A percentile compares a stretch with the other conserved stretches of the same genome.
Conservation (phyloP, 2,329 filamentous ascomycete species). For the Nigrospora osmanthi region DNA sequence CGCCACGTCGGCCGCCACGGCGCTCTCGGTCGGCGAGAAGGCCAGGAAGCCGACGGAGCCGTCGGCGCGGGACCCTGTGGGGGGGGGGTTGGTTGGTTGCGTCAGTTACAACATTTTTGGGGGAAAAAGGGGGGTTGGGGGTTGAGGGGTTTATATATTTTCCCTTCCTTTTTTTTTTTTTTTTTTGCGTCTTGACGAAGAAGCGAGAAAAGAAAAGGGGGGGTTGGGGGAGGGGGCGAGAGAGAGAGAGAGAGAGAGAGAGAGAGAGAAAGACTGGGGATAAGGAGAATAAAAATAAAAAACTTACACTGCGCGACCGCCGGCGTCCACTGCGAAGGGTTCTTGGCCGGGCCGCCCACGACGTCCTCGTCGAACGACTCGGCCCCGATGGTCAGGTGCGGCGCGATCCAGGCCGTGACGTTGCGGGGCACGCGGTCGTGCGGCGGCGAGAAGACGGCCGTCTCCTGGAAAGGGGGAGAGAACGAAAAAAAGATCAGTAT, state of each 20-base stretch:
- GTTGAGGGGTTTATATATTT: too few relatives aligned
- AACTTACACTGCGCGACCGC: slow-evolving; percentile 37
- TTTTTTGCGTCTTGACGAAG: too few relatives aligned
- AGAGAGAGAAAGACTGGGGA: too few relatives aligned
- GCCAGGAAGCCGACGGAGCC: slow-evolving; percentile 14
- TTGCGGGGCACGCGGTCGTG: slow-evolving; percentile 39
- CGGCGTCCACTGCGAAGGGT: slow-evolving; percentile 38
- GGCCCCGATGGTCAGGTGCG: slow-evolving; percentile 40
- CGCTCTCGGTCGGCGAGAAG: slow-evolving; percentile 25
- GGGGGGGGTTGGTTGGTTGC: too few relatives aligned
- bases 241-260: too few relatives aligned
- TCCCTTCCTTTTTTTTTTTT: too few relatives aligned
- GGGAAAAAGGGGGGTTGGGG: too few relatives aligned
- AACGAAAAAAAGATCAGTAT: too few relatives aligned
- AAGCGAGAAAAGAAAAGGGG: too few relatives aligned
- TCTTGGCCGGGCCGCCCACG: slow-evolving; percentile 37
- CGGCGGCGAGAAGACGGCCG: slow-evolving; percentile 39
- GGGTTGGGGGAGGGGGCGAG: too few relatives aligned
- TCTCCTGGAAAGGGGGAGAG: slow-evolving; percentile 7
- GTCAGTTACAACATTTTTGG: too few relatives aligned
- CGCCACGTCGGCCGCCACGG: slow-evolving; percentile 23
- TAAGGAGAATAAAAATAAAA: too few relatives aligned
- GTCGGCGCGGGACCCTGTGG: neutral
- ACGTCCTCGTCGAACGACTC: slow-evolving; percentile 38
- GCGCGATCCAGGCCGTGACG: slow-evolving; percentile 38